These are phyloP conservation scores for Paraconiothyrium brasiliense DNA, from an alignment of 2,329 filamentous ascomycete genomes.

Conservation along the genomic window DNA sequence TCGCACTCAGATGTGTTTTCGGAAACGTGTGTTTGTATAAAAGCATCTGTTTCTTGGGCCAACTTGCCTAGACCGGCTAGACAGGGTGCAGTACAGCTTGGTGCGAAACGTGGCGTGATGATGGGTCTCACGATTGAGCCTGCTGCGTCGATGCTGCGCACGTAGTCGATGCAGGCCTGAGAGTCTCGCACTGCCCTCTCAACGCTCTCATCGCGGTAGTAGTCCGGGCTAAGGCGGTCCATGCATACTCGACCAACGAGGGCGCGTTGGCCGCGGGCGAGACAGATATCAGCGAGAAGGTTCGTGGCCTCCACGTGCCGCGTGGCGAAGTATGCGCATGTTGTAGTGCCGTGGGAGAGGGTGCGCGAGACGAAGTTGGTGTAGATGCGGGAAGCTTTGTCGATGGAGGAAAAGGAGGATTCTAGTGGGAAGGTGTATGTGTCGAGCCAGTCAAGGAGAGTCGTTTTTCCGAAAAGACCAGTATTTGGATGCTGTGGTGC, in stretches of 20 bases:
- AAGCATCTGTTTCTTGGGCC: conserved; percentile 69
- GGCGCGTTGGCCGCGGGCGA: conserved; percentile 82
- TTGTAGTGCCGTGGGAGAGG: conserved; percentile 89
- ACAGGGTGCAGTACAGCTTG: conserved; percentile 67
- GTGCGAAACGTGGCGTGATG: conserved; percentile 75
- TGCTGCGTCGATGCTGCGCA: conserved; percentile 70
- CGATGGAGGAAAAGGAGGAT: conserved; percentile 71
- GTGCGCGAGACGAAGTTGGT: conserved; percentile 80
- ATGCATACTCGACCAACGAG: conserved; percentile 96
- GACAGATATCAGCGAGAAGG: conserved; percentile 83
- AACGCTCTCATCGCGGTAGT: conserved; percentile 79
- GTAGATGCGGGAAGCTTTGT: conserved; percentile 77
- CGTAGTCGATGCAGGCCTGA: conserved; percentile 63
- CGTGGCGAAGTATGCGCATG: conserved; percentile 93
- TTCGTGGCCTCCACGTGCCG: conserved; percentile 89
- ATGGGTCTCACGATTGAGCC: conserved; percentile 77
- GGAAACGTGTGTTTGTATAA: conserved; percentile 88
- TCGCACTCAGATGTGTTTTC: conserved; percentile 80
- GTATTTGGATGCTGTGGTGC: conserved; percentile 94
- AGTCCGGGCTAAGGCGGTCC: conserved; percentile 77
- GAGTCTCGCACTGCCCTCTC: conserved; percentile 66
- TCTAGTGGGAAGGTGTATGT: conserved; percentile 97
- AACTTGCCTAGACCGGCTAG: conserved; percentile 67
- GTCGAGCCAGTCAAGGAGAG: conserved; percentile 90
- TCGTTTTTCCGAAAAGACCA: conserved; percentile 92